Evolutionary conservation across 768 basidiomycete genomes (phyloP), one percentile per base, ranked within the genome.

Genomic region (Pleurotus djamor): DNA sequence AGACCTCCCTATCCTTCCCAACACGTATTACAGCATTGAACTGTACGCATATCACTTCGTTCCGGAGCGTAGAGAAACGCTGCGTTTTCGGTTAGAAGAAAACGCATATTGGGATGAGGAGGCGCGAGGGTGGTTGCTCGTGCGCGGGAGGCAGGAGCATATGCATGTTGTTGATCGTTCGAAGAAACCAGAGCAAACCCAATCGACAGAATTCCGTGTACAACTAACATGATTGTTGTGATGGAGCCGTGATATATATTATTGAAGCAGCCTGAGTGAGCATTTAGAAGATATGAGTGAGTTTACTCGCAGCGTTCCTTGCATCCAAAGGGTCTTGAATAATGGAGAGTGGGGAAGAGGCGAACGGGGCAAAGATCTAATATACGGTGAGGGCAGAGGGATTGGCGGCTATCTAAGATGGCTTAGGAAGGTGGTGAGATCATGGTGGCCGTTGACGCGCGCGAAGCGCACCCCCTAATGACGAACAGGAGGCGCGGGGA

Each of bases 281-380:
- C 54, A 28, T 32, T 69, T 75, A 92, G 69, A 92, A 91, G 87
- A 92, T 89, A 68, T 94, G 95, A 5, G 92, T 92, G 59, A 95
- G 80, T 71, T 94, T 95, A 69, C 91, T 91, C 16, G 92, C 93
- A 12, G 92, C 92, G 67, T 92, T 88, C 66, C 88, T 79, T 8
- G 94, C 88, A 69, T 97, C 95, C 65, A 96, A 71, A 66, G 88
- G 79, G 45, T 88, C 84, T 64, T 91, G 75, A 41, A 84, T 84
- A 12, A 28, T 28, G 21, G 21, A 28, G 21, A 28, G 21, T 28
- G 21, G 21, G 21, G 21, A 28, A 28, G 21, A 28, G 21, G 21
- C 21, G 21, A 28, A 28, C 21, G 21, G 21, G 21, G 21, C 21
- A 28, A 28, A 28, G 21, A 28, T 28, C 21, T 28, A 28, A 28